Conservation (phyloP, 306 rosid species). For the Prunus campanulata region DNA sequence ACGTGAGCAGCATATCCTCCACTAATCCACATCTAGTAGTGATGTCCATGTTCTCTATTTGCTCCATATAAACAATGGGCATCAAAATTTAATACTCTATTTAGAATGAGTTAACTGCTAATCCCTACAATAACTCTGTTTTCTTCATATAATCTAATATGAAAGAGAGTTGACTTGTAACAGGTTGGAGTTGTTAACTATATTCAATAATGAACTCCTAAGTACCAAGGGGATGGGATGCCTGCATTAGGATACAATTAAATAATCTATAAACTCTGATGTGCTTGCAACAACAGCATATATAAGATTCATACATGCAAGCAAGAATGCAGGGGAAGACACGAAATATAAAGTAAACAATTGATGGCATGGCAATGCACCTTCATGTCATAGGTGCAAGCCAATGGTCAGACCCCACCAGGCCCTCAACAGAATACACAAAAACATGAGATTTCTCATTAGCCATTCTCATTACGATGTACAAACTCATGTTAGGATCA, state of each 20-base stretch:
- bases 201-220: not conserved
- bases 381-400: not conserved
- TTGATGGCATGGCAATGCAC: constrained; percentile 18
- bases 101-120: not conserved
- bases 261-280: constrained; percentile 18
- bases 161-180: constrained; percentile 31
- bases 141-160: not conserved
- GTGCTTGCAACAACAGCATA: constrained; percentile 37
- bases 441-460: not conserved
- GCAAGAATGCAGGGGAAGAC: constrained; percentile 4
- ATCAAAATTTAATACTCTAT: not conserved
- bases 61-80: not conserved
- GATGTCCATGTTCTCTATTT: constrained; percentile 36
- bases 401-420: no score
- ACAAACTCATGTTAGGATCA: constrained; percentile 19
- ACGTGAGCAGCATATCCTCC: constrained; percentile 39
- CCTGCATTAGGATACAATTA: not conserved
- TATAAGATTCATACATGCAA: constrained; percentile 7
- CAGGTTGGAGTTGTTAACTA: not conserved
- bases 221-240: not conserved
- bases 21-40: constrained; percentile 30
- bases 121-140: not conserved
- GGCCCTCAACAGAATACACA: not conserved
- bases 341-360: not conserved
- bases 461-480: constrained; percentile 17